Percentiles rank a stretch among this genome's conserved stretches.
These are phyloP conservation scores for Penicillium verrucosum DNA, from an alignment of 2,329 filamentous ascomycete genomes.

Conservation along the genomic window DNA sequence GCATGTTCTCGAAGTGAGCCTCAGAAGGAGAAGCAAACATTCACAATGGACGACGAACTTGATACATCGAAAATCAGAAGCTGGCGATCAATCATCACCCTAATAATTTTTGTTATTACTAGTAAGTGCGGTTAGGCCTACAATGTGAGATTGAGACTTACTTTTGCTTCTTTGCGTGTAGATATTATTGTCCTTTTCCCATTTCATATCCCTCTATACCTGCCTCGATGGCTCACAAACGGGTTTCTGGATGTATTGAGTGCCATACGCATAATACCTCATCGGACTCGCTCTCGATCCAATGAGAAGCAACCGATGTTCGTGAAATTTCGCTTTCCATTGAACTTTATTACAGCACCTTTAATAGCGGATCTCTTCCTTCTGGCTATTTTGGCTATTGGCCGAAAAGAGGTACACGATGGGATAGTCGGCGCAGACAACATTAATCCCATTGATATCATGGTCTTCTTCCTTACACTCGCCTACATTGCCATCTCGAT, in stretches of 20 bases:
- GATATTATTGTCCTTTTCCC: constrained; percentile 68
- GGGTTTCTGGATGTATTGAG: constrained; percentile 46
- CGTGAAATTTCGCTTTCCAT: constrained; percentile 56
- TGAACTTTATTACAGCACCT: constrained; percentile 70
- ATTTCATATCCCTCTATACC: constrained; percentile 60
- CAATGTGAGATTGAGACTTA: neutral
- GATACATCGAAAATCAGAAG: constrained; percentile 57
- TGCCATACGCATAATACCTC: constrained; percentile 53
- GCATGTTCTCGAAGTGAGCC: neutral
- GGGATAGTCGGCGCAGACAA: constrained; percentile 64
- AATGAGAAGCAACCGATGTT: constrained; percentile 39
- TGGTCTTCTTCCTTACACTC: constrained; percentile 69
- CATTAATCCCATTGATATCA: constrained; percentile 69
- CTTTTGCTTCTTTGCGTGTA: constrained; percentile 31
- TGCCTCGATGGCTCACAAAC: constrained; percentile 54
- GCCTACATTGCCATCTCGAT: constrained; percentile 77
- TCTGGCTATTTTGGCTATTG: constrained; percentile 67
- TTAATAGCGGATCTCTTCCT: constrained; percentile 69
- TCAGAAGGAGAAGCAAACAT: neutral
- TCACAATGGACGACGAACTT: constrained; percentile 34
- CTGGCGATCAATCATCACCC: constrained; percentile 68
- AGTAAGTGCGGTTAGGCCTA: constrained; percentile 52
- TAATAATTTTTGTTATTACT: constrained; percentile 66
- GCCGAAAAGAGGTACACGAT: constrained; percentile 62
- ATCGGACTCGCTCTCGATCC: constrained; percentile 29